Percentiles rank a stretch among this genome's conserved stretches.
Evolutionary conservation across 2,329 filamentous ascomycete genomes (phyloP).

Genomic region (Aspergillus tamarii): DNA sequence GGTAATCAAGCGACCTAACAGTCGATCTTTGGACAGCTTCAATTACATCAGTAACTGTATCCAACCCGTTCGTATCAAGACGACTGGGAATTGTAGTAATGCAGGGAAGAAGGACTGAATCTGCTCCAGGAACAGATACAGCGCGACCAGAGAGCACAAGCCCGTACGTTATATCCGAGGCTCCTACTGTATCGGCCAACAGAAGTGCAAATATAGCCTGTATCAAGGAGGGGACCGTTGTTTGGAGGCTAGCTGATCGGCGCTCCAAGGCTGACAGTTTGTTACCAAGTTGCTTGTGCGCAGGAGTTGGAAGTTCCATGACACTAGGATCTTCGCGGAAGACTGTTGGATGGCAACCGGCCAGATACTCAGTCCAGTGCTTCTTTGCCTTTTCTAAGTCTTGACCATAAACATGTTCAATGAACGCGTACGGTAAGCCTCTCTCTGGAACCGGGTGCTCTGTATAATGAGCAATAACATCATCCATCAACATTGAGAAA

Average conservation of each 20-base stretch:
- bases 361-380: constrained; percentile 32
- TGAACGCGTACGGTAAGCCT: constrained; percentile 27
- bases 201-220: constrained; percentile 40
- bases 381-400: constrained; percentile 29
- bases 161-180: constrained; percentile 37
- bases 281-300: constrained; percentile 18
- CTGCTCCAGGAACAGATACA: constrained; percentile 33
- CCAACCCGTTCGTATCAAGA: constrained; percentile 27
- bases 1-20: constrained; percentile 36
- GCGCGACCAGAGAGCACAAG: constrained; percentile 38
- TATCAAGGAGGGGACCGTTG: constrained; percentile 35
- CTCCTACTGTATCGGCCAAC: constrained; percentile 32
- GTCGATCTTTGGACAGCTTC: constrained; percentile 26
- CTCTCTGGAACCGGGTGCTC: constrained; percentile 15
- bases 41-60: constrained; percentile 28
- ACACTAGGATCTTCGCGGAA: constrained; percentile 15
- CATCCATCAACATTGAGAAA: constrained; percentile 37
- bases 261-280: constrained; percentile 32
- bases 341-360: constrained; percentile 26
- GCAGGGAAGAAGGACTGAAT: constrained; percentile 39
- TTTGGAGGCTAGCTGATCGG: constrained; percentile 29
- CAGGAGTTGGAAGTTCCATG: constrained; percentile 15
- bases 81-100: constrained; percentile 43
- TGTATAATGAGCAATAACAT: constrained; percentile 33
- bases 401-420: constrained; percentile 32